Evolutionary conservation across 2,329 filamentous ascomycete species (phyloP), one percentile per base, ranked within the genome.

Genomic region (Pseudocercospora crystallina): DNA sequence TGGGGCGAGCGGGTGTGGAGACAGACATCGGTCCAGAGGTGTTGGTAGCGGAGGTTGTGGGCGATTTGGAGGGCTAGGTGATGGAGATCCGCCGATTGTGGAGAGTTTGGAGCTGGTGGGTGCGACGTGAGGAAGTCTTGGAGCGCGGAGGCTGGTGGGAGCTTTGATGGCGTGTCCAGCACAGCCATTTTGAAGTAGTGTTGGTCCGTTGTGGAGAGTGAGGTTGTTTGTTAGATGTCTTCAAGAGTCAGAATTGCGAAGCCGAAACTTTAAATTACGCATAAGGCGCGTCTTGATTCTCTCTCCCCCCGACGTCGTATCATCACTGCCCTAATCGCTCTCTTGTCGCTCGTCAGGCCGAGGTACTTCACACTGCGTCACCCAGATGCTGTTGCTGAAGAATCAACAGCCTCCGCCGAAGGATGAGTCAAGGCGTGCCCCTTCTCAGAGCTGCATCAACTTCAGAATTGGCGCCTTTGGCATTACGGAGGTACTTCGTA

Each of bases 31-130:
- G 80, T 81, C 89, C 89, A 94, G 65, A 85, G 80, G 69, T 92
- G 88, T 68, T 91, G 86, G 67, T 87, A 77, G 60, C 81, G 76
- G 41, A 94, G 80, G 68, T 91, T 90, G 68, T 85, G 80, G 46
- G 82, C 74, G 43, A 91, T 83, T 43, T 82, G 76, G 26, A 77
- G 69, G 38, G 82, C 78, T 41, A 88, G 79, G 43, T 78, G 71
- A 60, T 75, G 71, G 41, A 59, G 54, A 46, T 64, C 49, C 17
- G 52, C 8, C 10, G 49, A 10, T 49, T 43, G 48, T 15, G 35
- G 57, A 47, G 47, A 62, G 52, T 43, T 5, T 35, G 42, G 8
- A 2, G 55, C 31, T 12, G 43, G 39, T 1, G 59, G 42, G 26
- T 54, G 53, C 5, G 31, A 26, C 5, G 32, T 34, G 35, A 61